Percentiles rank a stretch among this genome's conserved stretches.
These are phyloP conservation scores for Verbena officinalis DNA, from an alignment of 257 asterid species.

Conservation along the genomic window DNA sequence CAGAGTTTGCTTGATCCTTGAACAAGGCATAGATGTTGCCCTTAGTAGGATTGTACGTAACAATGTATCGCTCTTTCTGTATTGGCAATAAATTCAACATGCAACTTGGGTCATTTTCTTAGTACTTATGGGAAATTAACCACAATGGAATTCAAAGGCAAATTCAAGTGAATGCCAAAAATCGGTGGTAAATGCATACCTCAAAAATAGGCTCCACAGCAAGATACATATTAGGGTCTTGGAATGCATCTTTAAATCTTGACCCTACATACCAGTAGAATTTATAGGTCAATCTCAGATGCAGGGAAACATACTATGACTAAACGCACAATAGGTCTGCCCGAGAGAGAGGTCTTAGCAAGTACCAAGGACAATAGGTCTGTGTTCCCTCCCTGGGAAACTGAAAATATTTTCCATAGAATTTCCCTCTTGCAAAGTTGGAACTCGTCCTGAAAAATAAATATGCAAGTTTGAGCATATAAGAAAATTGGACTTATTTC, in stretches of 20 bases:
- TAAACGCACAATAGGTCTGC: conserved; percentile 3
- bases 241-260: conserved; percentile 94
- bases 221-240: conserved; percentile 86
- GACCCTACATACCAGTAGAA: conserved; percentile 62
- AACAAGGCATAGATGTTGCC: conserved; percentile 82
- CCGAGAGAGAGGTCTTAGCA: conserved; percentile 6
- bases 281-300: conserved; percentile 14
- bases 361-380: conserved; percentile 91
- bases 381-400: conserved; percentile 80
- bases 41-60: conserved; percentile 83
- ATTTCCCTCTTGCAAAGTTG: conserved; percentile 91
- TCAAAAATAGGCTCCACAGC: conserved; percentile 87
- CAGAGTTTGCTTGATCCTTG: conserved; percentile 96
- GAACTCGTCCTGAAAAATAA: conserved; percentile 79
- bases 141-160: conserved; percentile 22
- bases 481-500: too few relatives aligned
- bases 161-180: conserved; percentile 17
- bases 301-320: conserved; percentile 17
- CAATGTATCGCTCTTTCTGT: conserved; percentile 84
- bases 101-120: conserved; percentile 6
- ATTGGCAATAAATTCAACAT: conserved; percentile 24
- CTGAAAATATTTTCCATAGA: conserved; percentile 68
- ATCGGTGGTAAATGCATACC: conserved; percentile 43
- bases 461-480: neutral
- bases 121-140: conserved; percentile 12